A percentile compares a stretch with the other conserved stretches of the same genome.
Evolutionary conservation across 1,139 yeast genomes (phyloP).

Genomic region (Pichia sp.): DNA sequence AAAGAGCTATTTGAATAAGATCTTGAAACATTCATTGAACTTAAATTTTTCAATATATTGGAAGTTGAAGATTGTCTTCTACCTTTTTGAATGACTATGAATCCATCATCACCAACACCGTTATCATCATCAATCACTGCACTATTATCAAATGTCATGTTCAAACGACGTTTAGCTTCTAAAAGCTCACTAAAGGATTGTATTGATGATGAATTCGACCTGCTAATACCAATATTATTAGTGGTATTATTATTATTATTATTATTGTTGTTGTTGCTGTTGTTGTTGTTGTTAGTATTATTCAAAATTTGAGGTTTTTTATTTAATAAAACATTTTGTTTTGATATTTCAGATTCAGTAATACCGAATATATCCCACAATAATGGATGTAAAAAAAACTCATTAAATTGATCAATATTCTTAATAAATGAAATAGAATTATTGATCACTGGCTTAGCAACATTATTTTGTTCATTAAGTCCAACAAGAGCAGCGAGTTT

Average conservation of each 20-base stretch:
- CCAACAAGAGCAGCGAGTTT: background rate
- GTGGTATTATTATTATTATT: background rate
- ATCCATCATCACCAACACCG: slow-evolving; percentile 8
- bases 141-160: slow-evolving; percentile 15
- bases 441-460: background rate
- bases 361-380: slow-evolving; percentile 20
- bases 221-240: too few relatives aligned
- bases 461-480: background rate
- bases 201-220: slow-evolving; percentile 1
- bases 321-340: slow-evolving; percentile 11
- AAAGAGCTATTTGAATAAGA: slow-evolving; percentile 4
- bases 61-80: slow-evolving; percentile 18
- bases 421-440: slow-evolving; percentile 32
- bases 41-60: background rate
- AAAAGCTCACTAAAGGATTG: background rate
- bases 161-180: background rate
- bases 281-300: too few relatives aligned
- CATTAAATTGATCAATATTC: slow-evolving; percentile 39
- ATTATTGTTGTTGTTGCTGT: too few relatives aligned
- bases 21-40: background rate
- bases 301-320: slow-evolving; percentile 1
- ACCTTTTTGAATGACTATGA: slow-evolving; percentile 10
- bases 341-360: slow-evolving; percentile 41
- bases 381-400: slow-evolving; percentile 41
- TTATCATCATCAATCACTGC: slow-evolving; percentile 24